Conservation (phyloP, 2,329 filamentous ascomycete genomes). For the Cercospora beticola region DNA sequence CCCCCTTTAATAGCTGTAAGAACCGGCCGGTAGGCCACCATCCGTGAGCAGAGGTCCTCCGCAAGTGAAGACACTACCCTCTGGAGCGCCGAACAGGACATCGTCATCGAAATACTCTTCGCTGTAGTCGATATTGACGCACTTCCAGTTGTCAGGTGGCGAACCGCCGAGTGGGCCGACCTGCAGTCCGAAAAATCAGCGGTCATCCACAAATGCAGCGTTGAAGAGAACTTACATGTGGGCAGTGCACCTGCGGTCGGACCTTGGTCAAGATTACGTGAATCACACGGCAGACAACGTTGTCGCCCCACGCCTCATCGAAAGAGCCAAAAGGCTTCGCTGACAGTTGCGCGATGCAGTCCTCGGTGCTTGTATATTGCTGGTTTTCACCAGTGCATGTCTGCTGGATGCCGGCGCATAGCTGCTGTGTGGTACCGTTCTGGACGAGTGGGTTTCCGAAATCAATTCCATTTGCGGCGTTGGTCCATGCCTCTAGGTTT, state of each 20-base stretch:
- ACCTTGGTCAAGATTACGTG: conserved; percentile 42
- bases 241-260: conserved; percentile 34
- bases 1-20: neutral
- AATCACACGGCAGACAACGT: conserved; percentile 45
- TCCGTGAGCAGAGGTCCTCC: conserved; percentile 8
- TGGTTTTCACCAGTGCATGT: conserved; percentile 41
- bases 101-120: conserved; percentile 33
- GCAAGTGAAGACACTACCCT: conserved; percentile 24
- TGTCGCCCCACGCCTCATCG: conserved; percentile 48
- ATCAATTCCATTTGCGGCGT: conserved; percentile 29
- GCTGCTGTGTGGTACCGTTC: conserved; percentile 32
- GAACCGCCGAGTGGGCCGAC: conserved; percentile 3
- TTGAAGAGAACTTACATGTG: conserved; percentile 29
- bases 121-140: conserved; percentile 32
- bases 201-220: conserved; percentile 1
- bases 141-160: conserved; percentile 28
- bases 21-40: neutral
- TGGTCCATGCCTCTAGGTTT: conserved; percentile 43
- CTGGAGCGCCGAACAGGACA: conserved; percentile 23
- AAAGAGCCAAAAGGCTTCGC: conserved; percentile 44
- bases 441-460: conserved; percentile 34
- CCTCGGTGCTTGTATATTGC: conserved; percentile 37
- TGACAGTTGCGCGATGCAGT: conserved; percentile 39
- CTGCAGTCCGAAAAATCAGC: neutral
- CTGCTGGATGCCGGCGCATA: conserved; percentile 40